A percentile compares a stretch with the other conserved stretches of the same genome.
Evolutionary conservation across 2,329 filamentous ascomycete species (phyloP).

Genomic region (Polychaeton citri): DNA sequence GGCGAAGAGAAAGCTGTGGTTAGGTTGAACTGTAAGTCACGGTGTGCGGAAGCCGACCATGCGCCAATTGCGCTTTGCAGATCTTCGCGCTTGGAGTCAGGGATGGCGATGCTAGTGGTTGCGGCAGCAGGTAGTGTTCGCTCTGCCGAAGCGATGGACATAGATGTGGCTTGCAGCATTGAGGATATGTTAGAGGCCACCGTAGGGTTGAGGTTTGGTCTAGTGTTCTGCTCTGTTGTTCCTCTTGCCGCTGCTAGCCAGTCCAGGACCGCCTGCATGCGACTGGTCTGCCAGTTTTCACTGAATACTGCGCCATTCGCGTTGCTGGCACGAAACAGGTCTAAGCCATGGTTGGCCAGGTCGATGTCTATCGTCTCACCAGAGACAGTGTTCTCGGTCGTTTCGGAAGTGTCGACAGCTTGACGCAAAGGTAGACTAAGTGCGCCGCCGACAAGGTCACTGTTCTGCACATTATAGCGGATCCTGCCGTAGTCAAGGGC

Average conservation of each 20-base stretch:
- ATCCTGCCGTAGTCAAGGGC: conserved; percentile 40
- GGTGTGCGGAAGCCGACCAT: conserved; percentile 72
- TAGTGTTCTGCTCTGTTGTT: conserved; percentile 17
- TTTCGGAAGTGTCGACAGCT: conserved; percentile 3
- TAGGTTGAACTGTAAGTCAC: conserved; percentile 68
- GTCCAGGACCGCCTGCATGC: conserved; percentile 12
- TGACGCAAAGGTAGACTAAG: conserved; percentile 39
- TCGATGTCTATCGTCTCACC: conserved; percentile 40
- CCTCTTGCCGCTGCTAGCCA: conserved; percentile 17
- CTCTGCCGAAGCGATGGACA: conserved; percentile 36
- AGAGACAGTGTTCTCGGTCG: conserved; percentile 4
- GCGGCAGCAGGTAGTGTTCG: conserved; percentile 26
- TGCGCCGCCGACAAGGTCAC: conserved; percentile 37
- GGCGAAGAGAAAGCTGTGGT: conserved; percentile 63
- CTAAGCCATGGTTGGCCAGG: conserved; percentile 49
- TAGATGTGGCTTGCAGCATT: conserved; percentile 43
- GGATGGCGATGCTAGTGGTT: conserved; percentile 14
- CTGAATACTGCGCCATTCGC: conserved; percentile 22
- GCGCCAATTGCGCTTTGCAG: conserved; percentile 48
- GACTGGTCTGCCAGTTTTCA: conserved; percentile 21
- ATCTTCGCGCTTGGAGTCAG: conserved; percentile 29
- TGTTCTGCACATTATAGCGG: conserved; percentile 17
- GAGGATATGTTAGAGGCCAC: conserved; percentile 55
- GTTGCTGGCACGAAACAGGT: conserved; percentile 20
- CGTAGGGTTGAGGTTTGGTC: conserved; percentile 44